These are phyloP conservation scores for Rhizoclosmatium globosum DNA, from an alignment of 192 early-diverging fungal genomes.

Conservation along the genomic window DNA sequence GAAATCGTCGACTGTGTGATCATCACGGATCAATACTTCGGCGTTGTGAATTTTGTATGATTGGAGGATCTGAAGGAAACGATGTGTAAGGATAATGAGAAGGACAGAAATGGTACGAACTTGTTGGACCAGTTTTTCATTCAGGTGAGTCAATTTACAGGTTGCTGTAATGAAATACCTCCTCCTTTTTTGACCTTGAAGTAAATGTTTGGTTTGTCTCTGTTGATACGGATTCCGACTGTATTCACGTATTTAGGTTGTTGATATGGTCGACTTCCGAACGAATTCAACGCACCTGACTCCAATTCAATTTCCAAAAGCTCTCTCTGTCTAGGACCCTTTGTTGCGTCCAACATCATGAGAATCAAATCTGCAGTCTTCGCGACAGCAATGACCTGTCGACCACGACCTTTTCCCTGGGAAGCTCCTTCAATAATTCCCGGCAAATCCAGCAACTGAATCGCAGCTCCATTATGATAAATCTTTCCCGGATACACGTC, in stretches of 20 bases:
- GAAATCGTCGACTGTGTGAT: conserved; percentile 95
- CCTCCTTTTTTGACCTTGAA: conserved; percentile 99
- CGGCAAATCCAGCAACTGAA: conserved; percentile 97
- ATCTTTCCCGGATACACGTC: conserved; percentile 78
- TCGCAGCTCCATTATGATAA: conserved; percentile 92
- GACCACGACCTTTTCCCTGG: conserved; percentile 96
- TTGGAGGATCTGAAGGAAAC: conserved; percentile 78
- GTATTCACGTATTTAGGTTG: not conserved
- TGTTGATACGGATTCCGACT: conserved; percentile 95
- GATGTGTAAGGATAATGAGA: not conserved
- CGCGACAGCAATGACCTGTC: conserved; percentile 97
- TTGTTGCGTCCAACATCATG: conserved; percentile 99
- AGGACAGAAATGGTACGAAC: conserved; percentile 2
- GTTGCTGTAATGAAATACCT: conserved; percentile 93
- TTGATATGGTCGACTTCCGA: not conserved
- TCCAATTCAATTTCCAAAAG: conserved; percentile 93
- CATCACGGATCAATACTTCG: conserved; percentile 96
- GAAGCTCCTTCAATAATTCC: conserved; percentile 98
- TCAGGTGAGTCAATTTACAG: conserved; percentile 83
- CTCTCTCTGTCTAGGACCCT: conserved; percentile 82
- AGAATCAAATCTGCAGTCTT: conserved; percentile 95
- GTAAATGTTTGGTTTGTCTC: conserved; percentile 87
- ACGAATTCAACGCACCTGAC: conserved; percentile 43
- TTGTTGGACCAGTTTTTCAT: conserved; percentile 87
- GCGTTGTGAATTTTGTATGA: conserved; percentile 99